phyloP scores from a whole-genome alignment of 495 filamentous ascomycete species.

The Letharia lupina region DNA sequence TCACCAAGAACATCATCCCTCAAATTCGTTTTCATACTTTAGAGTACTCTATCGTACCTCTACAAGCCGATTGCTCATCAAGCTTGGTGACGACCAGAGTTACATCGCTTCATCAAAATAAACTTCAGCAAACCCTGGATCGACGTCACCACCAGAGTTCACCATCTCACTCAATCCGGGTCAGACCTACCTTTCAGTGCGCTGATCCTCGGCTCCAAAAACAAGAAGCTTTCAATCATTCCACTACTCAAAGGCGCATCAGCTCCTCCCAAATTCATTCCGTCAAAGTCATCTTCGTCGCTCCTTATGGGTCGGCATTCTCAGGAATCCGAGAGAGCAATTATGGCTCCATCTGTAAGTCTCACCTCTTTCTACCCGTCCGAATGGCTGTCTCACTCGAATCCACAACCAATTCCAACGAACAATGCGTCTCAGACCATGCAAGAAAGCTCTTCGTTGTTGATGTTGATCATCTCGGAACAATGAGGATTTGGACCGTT shows the following conservation, averaged over 20 bases:
- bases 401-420: background rate
- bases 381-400: background rate
- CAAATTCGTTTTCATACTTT: background rate
- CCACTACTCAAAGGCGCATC: background rate
- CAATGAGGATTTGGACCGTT: background rate
- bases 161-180: background rate
- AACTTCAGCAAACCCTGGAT: background rate
- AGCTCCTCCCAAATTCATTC: background rate
- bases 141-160: background rate
- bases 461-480: background rate
- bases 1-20: background rate
- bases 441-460: background rate
- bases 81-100: slow-evolving; percentile 4
- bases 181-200: slow-evolving; percentile 1
- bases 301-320: slow-evolving; percentile 47
- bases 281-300: background rate
- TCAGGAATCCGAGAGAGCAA: slow-evolving; percentile 64
- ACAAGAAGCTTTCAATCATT: background rate
- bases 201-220: slow-evolving; percentile 3
- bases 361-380: background rate
- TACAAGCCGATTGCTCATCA: background rate
- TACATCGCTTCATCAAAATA: background rate
- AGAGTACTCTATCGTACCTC: too few relatives aligned
- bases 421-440: background rate
- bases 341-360: slow-evolving; percentile 69